Base-by-base conservation (phyloP, 139 green algal species). In the Picochlorum costavermella region DNA sequence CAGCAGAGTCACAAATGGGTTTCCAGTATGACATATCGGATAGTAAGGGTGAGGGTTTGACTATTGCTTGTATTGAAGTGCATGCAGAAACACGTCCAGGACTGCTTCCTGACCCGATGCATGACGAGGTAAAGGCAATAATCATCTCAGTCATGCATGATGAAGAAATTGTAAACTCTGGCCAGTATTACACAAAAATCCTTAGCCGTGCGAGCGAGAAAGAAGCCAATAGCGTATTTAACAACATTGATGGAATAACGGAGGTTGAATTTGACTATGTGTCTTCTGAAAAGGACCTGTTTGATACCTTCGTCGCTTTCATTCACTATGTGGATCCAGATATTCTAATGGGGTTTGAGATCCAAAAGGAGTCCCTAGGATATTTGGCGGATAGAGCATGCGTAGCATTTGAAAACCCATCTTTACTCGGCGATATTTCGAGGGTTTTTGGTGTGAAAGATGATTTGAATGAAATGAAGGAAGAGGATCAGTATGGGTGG, bases 331-430 rank as follows among this genome's bases (percentile, higher is more conserved):
- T 91, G 49, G 94, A 99, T 75, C 86, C 94, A 8, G 94, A 99
- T 75, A 83, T 97, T 17, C 13, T 98, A 4, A 44, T 96, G 36
- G 89, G 89, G 3, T 97, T 79, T 61, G 93, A 99, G 56, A 67
- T 97, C 8, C 88, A 95, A 72, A 76, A 77, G 16, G 75, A 43
- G 17, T 89, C 75, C 3, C 65, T 98, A 51, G 94, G 94, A 4
- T 98, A 91, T 62, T 73, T 98, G 50, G 68, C 66, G 9, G 92
- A 98, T 50, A 67, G 89, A 0, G 78, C 79, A 16, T 70, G 67
- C 1, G 17, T 37, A 14, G 70, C 89, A 56, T 73, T 72, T 17
- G 40, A 48, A 9, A 13, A 56, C n/a, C 58, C 60, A 37, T 67
- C 74, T 64, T 74, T 95, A 30, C 70, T 91, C 66, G 70, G 77